These are phyloP conservation scores for Blastobotrys aristatus DNA, from an alignment of 1,139 yeast genomes.

Conservation along the genomic window DNA sequence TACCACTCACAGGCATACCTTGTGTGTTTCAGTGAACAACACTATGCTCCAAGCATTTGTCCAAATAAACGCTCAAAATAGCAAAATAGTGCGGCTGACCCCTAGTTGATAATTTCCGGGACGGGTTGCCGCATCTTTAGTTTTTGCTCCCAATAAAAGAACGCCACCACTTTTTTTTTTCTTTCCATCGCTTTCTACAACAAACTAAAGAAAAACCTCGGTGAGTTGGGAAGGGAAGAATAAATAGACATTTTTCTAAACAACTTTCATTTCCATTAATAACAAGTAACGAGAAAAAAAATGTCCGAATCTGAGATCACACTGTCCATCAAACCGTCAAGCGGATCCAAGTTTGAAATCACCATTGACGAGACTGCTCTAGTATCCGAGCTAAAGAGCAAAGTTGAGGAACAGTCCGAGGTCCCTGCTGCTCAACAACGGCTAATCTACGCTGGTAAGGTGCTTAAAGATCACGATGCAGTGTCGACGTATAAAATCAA, in stretches of 20 bases:
- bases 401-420: constrained; percentile 53
- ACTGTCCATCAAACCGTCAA: constrained; percentile 43
- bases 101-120: no score
- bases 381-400: constrained; percentile 63
- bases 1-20: no score
- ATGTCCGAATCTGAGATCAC: constrained; percentile 4
- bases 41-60: no score
- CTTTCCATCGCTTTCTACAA: not conserved
- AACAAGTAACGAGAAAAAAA: not conserved
- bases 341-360: constrained; percentile 74
- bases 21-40: no score
- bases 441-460: constrained; percentile 89
- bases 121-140: no score
- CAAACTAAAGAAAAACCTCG: not conserved
- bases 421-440: constrained; percentile 76
- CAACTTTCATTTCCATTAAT: not conserved
- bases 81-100: no score
- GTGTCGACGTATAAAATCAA: constrained; percentile 74
- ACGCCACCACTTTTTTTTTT: not conserved
- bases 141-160: not conserved
- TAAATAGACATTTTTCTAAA: no score
- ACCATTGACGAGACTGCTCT: constrained; percentile 50
- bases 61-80: no score
- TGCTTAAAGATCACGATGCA: constrained; percentile 76
- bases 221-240: not conserved